These are phyloP conservation scores for Schoenoplectus triqueter DNA, from an alignment of 202 grass and related monocot genomes.

Conservation along the genomic window DNA sequence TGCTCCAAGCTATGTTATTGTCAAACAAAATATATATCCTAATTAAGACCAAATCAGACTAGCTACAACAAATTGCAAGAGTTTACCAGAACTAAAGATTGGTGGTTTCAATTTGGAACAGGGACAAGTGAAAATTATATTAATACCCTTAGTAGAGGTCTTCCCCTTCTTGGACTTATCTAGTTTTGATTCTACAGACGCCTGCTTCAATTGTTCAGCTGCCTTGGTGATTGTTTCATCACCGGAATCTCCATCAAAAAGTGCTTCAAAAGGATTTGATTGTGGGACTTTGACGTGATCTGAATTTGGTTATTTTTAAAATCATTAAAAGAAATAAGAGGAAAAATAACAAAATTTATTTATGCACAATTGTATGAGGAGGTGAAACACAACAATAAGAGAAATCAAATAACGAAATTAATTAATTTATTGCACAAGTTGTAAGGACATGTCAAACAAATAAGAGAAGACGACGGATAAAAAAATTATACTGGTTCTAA, in stretches of 20 bases:
- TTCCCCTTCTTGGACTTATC: background rate
- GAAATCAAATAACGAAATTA: background rate
- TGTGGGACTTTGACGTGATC: background rate
- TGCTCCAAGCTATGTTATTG: background rate
- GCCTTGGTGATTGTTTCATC: constrained; percentile 7
- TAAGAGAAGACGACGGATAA: background rate
- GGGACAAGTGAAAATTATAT: background rate
- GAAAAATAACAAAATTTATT: background rate
- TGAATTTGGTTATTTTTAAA: background rate
- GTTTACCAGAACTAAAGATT: background rate
- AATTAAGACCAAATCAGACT: background rate
- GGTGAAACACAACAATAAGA: background rate
- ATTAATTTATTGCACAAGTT: background rate
- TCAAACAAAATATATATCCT: background rate
- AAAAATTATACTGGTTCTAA: background rate
- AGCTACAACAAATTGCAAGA: background rate
- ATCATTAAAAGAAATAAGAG: constrained; percentile 18
- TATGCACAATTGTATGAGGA: background rate
- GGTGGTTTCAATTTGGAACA: background rate
- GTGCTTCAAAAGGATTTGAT: constrained; percentile 31
- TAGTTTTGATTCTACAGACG: background rate
- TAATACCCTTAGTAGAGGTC: background rate
- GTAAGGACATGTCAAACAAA: background rate
- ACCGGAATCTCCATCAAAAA: constrained; percentile 28
- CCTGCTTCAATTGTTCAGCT: background rate